Conservation (phyloP, 768 basidiomycete genomes). For the Podaxis carcinomalis region DNA sequence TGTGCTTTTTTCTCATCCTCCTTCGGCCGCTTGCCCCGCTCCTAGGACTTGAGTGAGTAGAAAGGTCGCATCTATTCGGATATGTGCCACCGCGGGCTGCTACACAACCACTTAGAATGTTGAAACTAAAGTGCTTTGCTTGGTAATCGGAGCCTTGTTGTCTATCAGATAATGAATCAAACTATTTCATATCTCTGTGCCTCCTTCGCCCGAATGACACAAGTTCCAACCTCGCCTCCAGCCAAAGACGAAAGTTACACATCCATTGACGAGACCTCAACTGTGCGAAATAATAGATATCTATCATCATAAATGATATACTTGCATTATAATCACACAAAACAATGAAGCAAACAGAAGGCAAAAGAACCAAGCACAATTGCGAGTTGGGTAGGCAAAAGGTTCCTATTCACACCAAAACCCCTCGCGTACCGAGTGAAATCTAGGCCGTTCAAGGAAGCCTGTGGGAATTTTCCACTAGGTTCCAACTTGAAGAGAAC, state of each 20-base stretch:
- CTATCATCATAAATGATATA: too few species aligned
- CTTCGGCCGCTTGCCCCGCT: too few species aligned
- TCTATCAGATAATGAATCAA: neutral
- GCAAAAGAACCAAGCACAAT: neutral
- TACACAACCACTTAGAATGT: too few species aligned
- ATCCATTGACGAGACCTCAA: too few species aligned
- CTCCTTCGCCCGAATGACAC: neutral
- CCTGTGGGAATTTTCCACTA: neutral
- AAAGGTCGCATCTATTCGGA: too few species aligned
- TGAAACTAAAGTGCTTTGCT: neutral
- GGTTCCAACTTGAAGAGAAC: neutral
- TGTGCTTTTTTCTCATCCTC: too few species aligned
- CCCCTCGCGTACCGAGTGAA: slow-evolving; percentile 4
- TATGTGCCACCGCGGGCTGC: too few species aligned
- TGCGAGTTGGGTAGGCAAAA: neutral
- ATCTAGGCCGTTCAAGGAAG: neutral
- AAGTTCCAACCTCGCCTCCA: neutral
- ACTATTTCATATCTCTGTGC: neutral
- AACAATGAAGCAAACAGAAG: neutral
- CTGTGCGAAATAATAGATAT: too few species aligned
- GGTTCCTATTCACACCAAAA: neutral
- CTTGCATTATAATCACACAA: neutral
- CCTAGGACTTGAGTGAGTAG: too few species aligned
- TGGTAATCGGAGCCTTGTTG: neutral
- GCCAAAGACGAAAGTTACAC: neutral